Evolutionary conservation across 2,329 filamentous ascomycete species (phyloP).

Genomic region (Aspergillus sojae): DNA sequence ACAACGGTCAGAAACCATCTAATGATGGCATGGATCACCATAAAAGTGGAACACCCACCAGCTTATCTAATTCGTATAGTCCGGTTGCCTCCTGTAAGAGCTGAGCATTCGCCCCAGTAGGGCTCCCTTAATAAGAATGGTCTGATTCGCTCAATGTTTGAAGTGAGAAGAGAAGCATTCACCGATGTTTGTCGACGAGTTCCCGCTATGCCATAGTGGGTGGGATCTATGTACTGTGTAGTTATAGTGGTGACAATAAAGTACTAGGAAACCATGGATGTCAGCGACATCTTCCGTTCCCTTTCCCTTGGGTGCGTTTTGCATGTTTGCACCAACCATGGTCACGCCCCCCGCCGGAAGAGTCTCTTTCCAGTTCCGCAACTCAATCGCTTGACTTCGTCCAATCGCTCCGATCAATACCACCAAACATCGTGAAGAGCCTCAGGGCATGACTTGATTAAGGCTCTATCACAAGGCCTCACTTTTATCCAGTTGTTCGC

Average conservation of each 20-base stretch:
- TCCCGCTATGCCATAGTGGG: no score
- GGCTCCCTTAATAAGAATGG: constrained; percentile 4
- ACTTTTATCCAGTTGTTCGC: neutral
- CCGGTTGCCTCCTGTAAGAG: neutral
- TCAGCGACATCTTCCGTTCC: neutral
- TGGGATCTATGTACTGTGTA: neutral
- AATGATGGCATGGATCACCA: constrained; percentile 4
- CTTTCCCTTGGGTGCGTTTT: neutral
- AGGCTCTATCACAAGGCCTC: constrained; percentile 3
- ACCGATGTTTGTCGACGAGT: neutral
- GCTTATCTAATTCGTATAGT: constrained; percentile 2
- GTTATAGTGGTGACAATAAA: neutral
- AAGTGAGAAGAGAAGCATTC: neutral
- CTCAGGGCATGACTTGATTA: constrained; percentile 3
- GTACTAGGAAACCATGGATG: constrained; percentile 9
- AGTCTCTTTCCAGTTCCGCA: neutral
- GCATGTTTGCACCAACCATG: neutral
- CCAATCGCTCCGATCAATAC: constrained; percentile 5
- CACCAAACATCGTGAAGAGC: neutral
- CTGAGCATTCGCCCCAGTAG: constrained; percentile 1
- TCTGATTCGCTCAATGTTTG: constrained; percentile 6
- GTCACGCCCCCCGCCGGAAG: constrained; percentile 4
- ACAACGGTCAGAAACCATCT: constrained; percentile 2
- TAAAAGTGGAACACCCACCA: constrained; percentile 1
- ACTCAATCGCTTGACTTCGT: constrained; percentile 7